These are phyloP conservation scores for Pleurotus eryngii DNA, from an alignment of 768 basidiomycete genomes.

Conservation along the genomic window DNA sequence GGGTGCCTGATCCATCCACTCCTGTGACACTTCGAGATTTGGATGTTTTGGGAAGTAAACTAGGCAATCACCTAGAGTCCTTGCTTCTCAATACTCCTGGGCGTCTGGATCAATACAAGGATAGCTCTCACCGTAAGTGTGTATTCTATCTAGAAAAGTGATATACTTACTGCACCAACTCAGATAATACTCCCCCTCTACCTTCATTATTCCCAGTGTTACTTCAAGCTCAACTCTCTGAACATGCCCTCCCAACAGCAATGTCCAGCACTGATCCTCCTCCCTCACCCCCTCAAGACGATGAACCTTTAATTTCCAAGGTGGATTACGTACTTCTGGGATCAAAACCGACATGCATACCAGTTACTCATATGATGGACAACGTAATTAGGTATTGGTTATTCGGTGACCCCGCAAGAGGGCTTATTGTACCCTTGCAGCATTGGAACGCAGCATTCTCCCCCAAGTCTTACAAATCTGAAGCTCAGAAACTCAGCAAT, in stretches of 20 bases:
- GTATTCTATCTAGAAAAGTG: neutral
- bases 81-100: neutral
- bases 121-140: neutral
- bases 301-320: neutral
- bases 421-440: conserved; percentile 11
- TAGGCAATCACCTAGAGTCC: neutral
- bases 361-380: conserved; percentile 13
- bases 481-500: no score
- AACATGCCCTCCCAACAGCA: neutral
- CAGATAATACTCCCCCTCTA: neutral
- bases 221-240: neutral
- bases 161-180: neutral
- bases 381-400: conserved; percentile 17
- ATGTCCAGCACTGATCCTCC: neutral
- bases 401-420: conserved; percentile 9
- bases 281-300: neutral
- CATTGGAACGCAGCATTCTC: conserved; percentile 5
- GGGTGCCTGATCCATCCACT: conserved; percentile 5
- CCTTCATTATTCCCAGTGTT: neutral
- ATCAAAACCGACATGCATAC: conserved; percentile 8
- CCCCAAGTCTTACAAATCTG: no score
- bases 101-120: neutral
- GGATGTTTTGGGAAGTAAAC: neutral
- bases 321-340: neutral
- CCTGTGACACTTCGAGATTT: conserved; percentile 10